phyloP scores from a whole-genome alignment of 2,329 filamentous ascomycete genomes.

The Purpureocillium lavendulum region DNA sequence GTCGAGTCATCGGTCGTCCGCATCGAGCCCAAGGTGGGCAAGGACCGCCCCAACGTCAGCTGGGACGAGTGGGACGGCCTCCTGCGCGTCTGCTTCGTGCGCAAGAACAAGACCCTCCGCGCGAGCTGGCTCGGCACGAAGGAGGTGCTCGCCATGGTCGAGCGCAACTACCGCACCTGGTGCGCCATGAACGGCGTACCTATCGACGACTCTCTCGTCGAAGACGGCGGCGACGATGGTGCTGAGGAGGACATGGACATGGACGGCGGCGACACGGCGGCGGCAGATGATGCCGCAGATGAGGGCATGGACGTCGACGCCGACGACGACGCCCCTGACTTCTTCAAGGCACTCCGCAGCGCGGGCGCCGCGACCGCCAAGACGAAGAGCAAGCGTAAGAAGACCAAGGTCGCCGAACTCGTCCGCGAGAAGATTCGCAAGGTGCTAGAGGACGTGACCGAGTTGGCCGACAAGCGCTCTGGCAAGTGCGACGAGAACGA shows the following conservation, averaged over 20 bases:
- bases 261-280: constrained; percentile 31
- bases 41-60: constrained; percentile 70
- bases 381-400: constrained; percentile 63
- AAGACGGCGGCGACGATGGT: constrained; percentile 33
- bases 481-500: constrained; percentile 89
- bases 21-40: constrained; percentile 77
- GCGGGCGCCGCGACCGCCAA: constrained; percentile 34
- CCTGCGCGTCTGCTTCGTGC: constrained; percentile 58
- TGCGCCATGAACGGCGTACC: constrained; percentile 79
- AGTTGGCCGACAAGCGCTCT: constrained; percentile 71
- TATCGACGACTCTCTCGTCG: constrained; percentile 58
- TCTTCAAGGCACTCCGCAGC: constrained; percentile 62
- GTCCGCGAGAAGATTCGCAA: constrained; percentile 82
- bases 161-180: constrained; percentile 82
- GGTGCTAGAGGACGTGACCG: constrained; percentile 74
- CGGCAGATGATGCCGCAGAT: constrained; percentile 38
- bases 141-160: constrained; percentile 73
- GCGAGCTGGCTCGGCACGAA: constrained; percentile 74
- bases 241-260: constrained; percentile 27
- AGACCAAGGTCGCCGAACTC: constrained; percentile 70
- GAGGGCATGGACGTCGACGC: constrained; percentile 59
- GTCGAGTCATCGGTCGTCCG: constrained; percentile 89
- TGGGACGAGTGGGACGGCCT: constrained; percentile 96
- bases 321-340: constrained; percentile 68
- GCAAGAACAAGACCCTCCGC: constrained; percentile 86